Evolutionary conservation across 495 filamentous ascomycete species (phyloP).

Genomic region (Aspergillus ellipticus): DNA sequence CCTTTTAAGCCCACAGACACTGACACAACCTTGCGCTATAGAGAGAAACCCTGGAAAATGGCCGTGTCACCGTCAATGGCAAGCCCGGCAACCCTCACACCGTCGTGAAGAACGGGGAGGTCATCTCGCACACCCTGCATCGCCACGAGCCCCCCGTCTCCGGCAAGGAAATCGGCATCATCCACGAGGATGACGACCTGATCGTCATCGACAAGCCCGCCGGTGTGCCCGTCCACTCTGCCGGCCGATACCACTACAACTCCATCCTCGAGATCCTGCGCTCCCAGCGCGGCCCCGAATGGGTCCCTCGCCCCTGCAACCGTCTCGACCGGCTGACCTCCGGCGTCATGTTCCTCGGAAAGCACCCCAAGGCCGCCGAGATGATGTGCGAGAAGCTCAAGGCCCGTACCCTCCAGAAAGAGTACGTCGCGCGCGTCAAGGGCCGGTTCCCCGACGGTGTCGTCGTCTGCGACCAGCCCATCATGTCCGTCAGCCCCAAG

Average conservation of each 20-base stretch:
- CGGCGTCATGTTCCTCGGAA: constrained; percentile 96
- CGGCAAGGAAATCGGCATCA: constrained; percentile 68
- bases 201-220: constrained; percentile 96
- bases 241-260: constrained; percentile 93
- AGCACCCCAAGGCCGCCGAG: constrained; percentile 75
- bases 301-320: constrained; percentile 81
- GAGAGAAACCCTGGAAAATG: constrained; percentile 70
- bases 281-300: constrained; percentile 64
- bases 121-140: constrained; percentile 90
- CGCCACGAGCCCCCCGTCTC: constrained; percentile 94
- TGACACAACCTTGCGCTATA: constrained; percentile 7
- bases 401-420: constrained; percentile 77
- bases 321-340: constrained; percentile 91
- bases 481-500: constrained; percentile 91
- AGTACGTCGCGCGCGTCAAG: constrained; percentile 88
- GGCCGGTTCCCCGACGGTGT: constrained; percentile 82
- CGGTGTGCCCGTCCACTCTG: constrained; percentile 90
- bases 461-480: constrained; percentile 85
- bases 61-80: constrained; percentile 70
- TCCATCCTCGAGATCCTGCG: constrained; percentile 90
- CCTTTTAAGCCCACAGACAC: not conserved
- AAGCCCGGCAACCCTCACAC: constrained; percentile 55
- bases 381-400: constrained; percentile 66
- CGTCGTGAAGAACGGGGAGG: constrained; percentile 71
- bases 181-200: constrained; percentile 87